phyloP scores from a whole-genome alignment of 352 stramenopile genomes.

The Phytophthora pini region DNA sequence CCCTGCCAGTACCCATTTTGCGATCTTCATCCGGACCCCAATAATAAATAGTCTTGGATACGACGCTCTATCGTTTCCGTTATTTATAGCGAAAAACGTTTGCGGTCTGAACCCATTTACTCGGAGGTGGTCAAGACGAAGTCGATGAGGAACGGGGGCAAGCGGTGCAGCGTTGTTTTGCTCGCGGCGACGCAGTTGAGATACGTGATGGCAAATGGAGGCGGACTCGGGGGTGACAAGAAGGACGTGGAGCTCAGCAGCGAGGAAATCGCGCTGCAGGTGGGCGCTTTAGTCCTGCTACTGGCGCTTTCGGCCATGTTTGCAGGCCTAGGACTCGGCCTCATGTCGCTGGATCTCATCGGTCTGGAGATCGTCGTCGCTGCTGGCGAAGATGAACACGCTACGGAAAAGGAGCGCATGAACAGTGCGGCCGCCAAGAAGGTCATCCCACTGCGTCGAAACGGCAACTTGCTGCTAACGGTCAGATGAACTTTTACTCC shows the following conservation, averaged over 20 bases:
- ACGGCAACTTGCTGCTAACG: conserved; percentile 98
- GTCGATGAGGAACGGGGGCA: neutral
- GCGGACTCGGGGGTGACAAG: conserved; percentile 4
- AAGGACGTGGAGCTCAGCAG: conserved; percentile 14
- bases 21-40: conserved; percentile 28
- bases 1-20: conserved; percentile 14
- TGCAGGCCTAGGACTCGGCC: conserved; percentile 94
- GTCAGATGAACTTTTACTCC: too few species aligned
- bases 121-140: neutral
- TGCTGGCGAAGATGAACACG: conserved; percentile 85
- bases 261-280: conserved; percentile 48
- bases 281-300: conserved; percentile 60
- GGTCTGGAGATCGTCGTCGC: conserved; percentile 97
- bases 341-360: conserved; percentile 98
- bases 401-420: conserved; percentile 67
- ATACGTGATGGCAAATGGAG: conserved; percentile 6
- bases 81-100: conserved; percentile 26
- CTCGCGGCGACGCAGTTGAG: conserved; percentile 11
- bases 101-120: neutral
- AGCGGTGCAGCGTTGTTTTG: conserved; percentile 2
- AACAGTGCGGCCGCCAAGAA: conserved; percentile 68
- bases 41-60: neutral
- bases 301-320: conserved; percentile 93
- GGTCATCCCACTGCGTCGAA: conserved; percentile 91
- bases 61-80: too few species aligned